phyloP scores from a whole-genome alignment of 257 asterid genomes.

The Ophiorrhiza pumila region DNA sequence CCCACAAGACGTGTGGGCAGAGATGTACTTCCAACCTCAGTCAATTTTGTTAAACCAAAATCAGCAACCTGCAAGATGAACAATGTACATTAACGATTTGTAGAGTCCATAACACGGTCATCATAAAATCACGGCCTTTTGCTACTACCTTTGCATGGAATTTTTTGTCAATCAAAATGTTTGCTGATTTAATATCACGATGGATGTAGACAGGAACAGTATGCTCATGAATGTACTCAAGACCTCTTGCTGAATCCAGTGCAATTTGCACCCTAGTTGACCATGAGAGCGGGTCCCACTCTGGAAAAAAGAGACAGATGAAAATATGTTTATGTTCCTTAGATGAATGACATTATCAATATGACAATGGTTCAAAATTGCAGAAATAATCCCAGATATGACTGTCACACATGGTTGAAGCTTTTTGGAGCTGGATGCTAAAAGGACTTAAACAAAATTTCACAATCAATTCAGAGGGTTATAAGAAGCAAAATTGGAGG shows the following conservation, averaged over 20 bases:
- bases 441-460: too few relatives aligned
- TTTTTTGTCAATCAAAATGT: conserved; percentile 83
- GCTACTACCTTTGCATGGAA: conserved; percentile 76
- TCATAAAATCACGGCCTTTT: conserved; percentile 16
- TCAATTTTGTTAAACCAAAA: conserved; percentile 85
- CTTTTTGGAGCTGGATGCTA: too few relatives aligned
- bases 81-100: conserved; percentile 6
- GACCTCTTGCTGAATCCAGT: conserved; percentile 96
- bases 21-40: conserved; percentile 84
- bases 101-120: conserved; percentile 17
- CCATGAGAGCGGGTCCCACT: conserved; percentile 82
- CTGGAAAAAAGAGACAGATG: conserved; percentile 37
- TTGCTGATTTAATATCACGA: conserved; percentile 95
- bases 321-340: background rate
- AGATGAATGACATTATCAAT: background rate
- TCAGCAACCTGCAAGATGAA: conserved; percentile 75
- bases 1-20: conserved; percentile 91
- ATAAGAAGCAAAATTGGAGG: background rate
- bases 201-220: conserved; percentile 93
- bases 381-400: background rate
- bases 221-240: conserved; percentile 97
- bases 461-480: background rate
- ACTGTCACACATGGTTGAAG: too few relatives aligned
- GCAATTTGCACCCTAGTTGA: conserved; percentile 88
- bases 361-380: background rate